phyloP scores from a whole-genome alignment of 139 green algal species.

The Dunaliella sp. region DNA sequence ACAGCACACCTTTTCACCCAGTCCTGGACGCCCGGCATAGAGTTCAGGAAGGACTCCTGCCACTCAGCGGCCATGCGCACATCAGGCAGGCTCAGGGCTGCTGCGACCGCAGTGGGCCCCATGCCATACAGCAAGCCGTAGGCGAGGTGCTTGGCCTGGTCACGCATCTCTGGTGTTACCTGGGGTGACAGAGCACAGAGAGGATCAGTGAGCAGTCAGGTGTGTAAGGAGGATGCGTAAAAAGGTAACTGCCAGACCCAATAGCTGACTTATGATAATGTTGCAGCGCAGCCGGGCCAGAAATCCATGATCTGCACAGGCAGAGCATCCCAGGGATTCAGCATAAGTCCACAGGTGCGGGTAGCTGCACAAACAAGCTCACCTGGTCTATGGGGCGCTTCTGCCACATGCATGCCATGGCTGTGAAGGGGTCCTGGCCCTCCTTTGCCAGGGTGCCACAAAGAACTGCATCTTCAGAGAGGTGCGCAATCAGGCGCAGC shows the following conservation, averaged over 20 bases:
- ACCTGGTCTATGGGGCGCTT: slow-evolving; percentile 39
- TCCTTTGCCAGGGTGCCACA: slow-evolving; percentile 45
- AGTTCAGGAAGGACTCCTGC: slow-evolving; percentile 38
- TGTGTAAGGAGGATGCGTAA: neutral
- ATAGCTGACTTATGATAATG: neutral
- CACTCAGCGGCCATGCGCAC: neutral
- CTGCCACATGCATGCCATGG: slow-evolving; percentile 70
- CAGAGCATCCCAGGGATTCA: too few species aligned
- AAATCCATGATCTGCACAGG: too few species aligned
- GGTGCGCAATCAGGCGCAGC: slow-evolving; percentile 89
- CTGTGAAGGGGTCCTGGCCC: slow-evolving; percentile 71
- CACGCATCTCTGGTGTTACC: slow-evolving; percentile 44
- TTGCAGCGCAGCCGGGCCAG: too few species aligned
- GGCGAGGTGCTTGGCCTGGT: slow-evolving; percentile 70
- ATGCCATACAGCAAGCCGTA: slow-evolving; percentile 83
- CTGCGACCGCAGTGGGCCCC: slow-evolving; percentile 49
- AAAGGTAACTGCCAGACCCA: neutral
- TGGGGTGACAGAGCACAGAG: slow-evolving; percentile 17
- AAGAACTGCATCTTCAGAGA: slow-evolving; percentile 66
- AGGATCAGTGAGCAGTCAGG: too few species aligned
- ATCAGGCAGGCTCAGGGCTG: neutral
- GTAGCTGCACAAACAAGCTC: slow-evolving; percentile 18
- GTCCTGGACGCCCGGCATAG: slow-evolving; percentile 42
- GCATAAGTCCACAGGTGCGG: too few species aligned
- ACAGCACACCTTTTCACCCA: slow-evolving; percentile 24